Percentiles rank a stretch among this genome's conserved stretches.
phyloP scores from a whole-genome alignment of 116 monocot genomes.

The Zostera marina region DNA sequence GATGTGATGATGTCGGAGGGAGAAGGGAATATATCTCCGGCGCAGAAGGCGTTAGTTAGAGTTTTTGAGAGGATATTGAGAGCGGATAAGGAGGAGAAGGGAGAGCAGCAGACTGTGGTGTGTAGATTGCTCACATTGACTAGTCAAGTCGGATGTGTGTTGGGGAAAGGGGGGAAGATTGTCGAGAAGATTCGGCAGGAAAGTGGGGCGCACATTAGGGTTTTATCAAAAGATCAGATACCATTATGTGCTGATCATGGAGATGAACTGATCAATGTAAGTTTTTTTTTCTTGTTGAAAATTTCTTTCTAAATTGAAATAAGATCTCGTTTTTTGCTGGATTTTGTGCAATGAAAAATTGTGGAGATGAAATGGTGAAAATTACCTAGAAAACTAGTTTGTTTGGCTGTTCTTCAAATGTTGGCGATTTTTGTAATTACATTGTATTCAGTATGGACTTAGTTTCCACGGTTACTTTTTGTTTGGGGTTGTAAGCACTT shows the following conservation, averaged over 20 bases:
- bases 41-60: conserved; percentile 33
- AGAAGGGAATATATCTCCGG: conserved; percentile 12
- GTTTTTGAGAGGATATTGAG: conserved; percentile 40
- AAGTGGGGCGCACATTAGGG: conserved; percentile 50
- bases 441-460: no score
- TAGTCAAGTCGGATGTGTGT: conserved; percentile 37
- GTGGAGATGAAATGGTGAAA: no score
- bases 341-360: no score
- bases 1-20: not conserved
- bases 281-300: conserved; percentile 1
- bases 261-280: conserved; percentile 44
- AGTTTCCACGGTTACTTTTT: no score
- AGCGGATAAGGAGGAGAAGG: conserved; percentile 26
- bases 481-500: no score
- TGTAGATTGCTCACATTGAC: conserved; percentile 35
- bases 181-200: conserved; percentile 50
- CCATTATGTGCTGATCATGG: conserved; percentile 21
- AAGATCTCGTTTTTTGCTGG: no score
- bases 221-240: conserved; percentile 36
- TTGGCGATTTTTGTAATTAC: no score
- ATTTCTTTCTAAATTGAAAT: no score
- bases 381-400: no score
- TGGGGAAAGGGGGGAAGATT: conserved; percentile 60
- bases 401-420: no score
- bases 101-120: conserved; percentile 7